A percentile compares a stretch with the other conserved stretches of the same genome.
These are phyloP conservation scores for Theileria orientalis DNA, from an alignment of 169 alveolate genomes.

Conservation along the genomic window DNA sequence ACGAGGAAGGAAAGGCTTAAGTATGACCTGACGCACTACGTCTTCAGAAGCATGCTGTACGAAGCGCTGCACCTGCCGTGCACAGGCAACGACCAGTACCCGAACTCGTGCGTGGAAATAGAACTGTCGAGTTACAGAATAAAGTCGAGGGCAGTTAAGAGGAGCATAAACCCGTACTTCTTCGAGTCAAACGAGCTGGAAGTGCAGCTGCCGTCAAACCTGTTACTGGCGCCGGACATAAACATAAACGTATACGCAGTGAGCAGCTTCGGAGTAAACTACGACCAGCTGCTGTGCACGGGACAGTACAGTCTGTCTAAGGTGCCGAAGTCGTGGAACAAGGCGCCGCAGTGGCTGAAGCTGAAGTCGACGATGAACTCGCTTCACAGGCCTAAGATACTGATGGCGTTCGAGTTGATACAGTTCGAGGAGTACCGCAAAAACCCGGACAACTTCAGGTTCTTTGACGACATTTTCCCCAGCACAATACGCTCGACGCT, in stretches of 20 bases:
- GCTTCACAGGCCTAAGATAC: slow-evolving; percentile 77
- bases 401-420: slow-evolving; percentile 84
- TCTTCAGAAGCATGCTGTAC: slow-evolving; percentile 82
- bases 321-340: slow-evolving; percentile 86
- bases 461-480: slow-evolving; percentile 87
- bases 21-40: slow-evolving; percentile 73
- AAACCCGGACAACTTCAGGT: slow-evolving; percentile 71
- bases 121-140: slow-evolving; percentile 82
- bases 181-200: slow-evolving; percentile 85
- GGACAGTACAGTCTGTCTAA: slow-evolving; percentile 75
- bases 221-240: slow-evolving; percentile 84
- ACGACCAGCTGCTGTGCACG: slow-evolving; percentile 66
- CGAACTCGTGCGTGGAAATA: slow-evolving; percentile 69
- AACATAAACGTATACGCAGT: slow-evolving; percentile 74
- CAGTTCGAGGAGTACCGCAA: slow-evolving; percentile 69
- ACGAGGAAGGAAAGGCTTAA: slow-evolving; percentile 79
- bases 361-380: slow-evolving; percentile 78
- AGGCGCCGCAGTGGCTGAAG: slow-evolving; percentile 85
- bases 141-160: slow-evolving; percentile 74
- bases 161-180: slow-evolving; percentile 82
- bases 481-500: slow-evolving; percentile 77
- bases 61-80: slow-evolving; percentile 86
- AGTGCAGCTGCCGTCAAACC: slow-evolving; percentile 81
- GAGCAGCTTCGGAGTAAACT: slow-evolving; percentile 62
- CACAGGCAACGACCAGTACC: slow-evolving; percentile 72